Evolutionary conservation across 352 stramenopile species (phyloP), one percentile per base, ranked within the genome.

Genomic region (Peronospora belbahrii): DNA sequence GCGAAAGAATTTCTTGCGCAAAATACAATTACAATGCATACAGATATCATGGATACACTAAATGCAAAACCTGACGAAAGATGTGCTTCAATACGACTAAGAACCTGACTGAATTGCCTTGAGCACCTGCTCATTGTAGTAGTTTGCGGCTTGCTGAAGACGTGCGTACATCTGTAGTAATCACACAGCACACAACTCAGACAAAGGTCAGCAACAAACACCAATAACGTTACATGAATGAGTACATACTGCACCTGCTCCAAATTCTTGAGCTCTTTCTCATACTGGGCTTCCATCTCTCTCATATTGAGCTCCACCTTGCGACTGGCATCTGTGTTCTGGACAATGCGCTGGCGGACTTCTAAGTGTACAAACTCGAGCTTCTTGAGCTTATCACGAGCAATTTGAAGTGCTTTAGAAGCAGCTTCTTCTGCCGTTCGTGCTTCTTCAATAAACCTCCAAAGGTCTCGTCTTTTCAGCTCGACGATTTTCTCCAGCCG

Each of bases 41-140:
- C n/a, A n/a, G n/a, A n/a, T n/a, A n/a, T n/a, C n/a, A n/a, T n/a
- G n/a, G n/a, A n/a, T n/a, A n/a, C n/a, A n/a, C n/a, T n/a, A n/a
- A n/a, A n/a, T n/a, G n/a, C n/a, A n/a, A 27, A 7, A 27, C 23
- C 23, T 8, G 7, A 7, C 7, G 23, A 8, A 7, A 27, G 7
- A 7, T 8, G 23, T 7, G 23, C 4, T 7, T 27, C 23, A 3
- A 14, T 43, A 2, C 18, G 44, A 20, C 33, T 70, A 70, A 15
- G 58, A 40, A 19, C 52, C 65, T 17, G 45, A 46, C 32, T 54
- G 57, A 25, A 85, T 68, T 33, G 60, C 74, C 22, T 80, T 51
- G 11, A 80, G 56, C 15, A 89, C 42, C 49, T 83, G 62, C 5
- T 65, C 54, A 44, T 87, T 89, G 69, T 89, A 89, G 48, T 68